Evolutionary conservation across 108 stramenopile genomes (phyloP), one percentile per base, ranked within the genome.

Genomic region (Mayamaea pseudoterrestris): DNA sequence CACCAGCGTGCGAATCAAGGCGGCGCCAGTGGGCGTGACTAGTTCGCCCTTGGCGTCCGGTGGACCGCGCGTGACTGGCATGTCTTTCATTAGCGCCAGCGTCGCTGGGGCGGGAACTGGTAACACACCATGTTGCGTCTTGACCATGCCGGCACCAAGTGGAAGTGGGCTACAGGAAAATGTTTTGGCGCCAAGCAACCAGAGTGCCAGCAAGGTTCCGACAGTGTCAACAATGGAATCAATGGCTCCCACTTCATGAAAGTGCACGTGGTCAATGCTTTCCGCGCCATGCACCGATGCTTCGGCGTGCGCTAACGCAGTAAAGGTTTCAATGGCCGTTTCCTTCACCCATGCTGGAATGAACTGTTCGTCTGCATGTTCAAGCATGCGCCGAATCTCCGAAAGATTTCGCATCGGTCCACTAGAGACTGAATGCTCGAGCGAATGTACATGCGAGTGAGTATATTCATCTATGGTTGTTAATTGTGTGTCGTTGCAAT

Each of bases 21-120:
- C 90, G 2, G 85, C 90, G 5, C 81, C 94, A 9, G 94, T 93
- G 0, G 94, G 94, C 5, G 94, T 95, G 5, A 93, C 92, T 30
- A 95, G 60, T 45, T 95, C 92, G 23, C 83, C 87, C 0, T 74
- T 79, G 3, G 78, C 66, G 21, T 74, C 82, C 13, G 35, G 57
- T 2, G 94, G 94, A 13, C 92, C 94, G 0, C 78, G 78, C 50
- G 80, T 83, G 5, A 74, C 79, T 1, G 84, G 80, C 79, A 93
- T 78, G 12, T 71, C 90, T 18, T 77, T 56, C 83, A 95, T 58
- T 5, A 95, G 55, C 30, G 74, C 81, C 59, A 90, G 54, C 1
- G 94, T 88, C 21, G 94, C 94, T 7, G 83, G 83, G 22, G 92
- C 92, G 21, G 94, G 94, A 24, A 95, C 90, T n/a, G 94, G 92